These are phyloP conservation scores for Primulina eburnea DNA, from an alignment of 257 asterid genomes.

Conservation along the genomic window DNA sequence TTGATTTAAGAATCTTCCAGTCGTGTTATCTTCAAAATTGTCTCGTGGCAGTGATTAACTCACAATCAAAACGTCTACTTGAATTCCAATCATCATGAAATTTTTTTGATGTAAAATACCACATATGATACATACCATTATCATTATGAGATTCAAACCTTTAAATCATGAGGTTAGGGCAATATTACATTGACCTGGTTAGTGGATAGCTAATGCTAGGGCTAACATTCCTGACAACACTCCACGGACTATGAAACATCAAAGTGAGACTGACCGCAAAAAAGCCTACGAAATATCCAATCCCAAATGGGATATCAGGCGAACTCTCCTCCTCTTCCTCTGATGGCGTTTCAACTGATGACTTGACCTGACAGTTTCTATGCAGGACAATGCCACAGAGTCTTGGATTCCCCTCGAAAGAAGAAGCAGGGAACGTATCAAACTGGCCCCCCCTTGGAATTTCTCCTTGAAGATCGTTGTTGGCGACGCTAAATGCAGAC, in stretches of 20 bases:
- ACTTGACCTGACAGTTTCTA: conserved; percentile 19
- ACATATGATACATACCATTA: too few relatives aligned
- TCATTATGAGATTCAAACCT: too few relatives aligned
- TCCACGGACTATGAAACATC: neutral
- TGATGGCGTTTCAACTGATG: neutral
- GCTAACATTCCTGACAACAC: neutral
- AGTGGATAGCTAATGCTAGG: neutral
- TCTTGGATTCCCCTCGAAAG: conserved; percentile 47
- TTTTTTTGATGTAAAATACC: too few relatives aligned
- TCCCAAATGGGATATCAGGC: conserved; percentile 30
- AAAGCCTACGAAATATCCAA: conserved; percentile 41
- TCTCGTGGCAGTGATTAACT: neutral
- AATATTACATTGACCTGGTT: neutral
- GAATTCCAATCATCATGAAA: neutral
- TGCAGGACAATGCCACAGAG: conserved; percentile 41
- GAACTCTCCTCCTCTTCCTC: conserved; percentile 20
- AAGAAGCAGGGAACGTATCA: conserved; percentile 34
- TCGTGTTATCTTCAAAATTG: too few relatives aligned
- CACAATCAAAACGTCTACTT: neutral
- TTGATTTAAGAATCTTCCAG: neutral
- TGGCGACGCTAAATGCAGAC: conserved; percentile 48
- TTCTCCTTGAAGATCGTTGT: conserved; percentile 48
- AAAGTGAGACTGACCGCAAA: conserved; percentile 9
- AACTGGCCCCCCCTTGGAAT: conserved; percentile 53
- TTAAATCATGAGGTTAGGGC: too few relatives aligned